Conservation (phyloP, 306 rosid species). For the Herpetospermum pedunculosum region DNA sequence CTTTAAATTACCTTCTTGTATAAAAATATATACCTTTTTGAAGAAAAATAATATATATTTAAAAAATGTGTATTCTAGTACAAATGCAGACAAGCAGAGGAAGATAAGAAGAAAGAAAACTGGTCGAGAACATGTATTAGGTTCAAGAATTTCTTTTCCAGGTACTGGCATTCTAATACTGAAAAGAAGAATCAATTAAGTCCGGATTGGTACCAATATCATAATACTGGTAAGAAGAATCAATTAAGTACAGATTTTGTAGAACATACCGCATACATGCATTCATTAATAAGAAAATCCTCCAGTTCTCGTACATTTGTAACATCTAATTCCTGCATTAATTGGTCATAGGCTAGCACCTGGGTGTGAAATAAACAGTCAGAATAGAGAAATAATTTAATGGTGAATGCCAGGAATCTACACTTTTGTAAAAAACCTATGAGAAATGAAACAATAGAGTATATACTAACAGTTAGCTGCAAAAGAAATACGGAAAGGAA, state of each 20-base stretch:
- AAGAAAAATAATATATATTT: background rate
- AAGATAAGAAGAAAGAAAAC: background rate
- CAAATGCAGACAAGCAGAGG: background rate
- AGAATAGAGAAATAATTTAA: slow-evolving; percentile 3
- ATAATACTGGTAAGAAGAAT: background rate
- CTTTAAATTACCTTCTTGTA: background rate
- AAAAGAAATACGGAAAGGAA: background rate
- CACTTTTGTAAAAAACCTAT: background rate
- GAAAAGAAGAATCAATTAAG: slow-evolving; percentile 6
- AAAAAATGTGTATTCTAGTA: background rate
- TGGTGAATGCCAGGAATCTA: background rate
- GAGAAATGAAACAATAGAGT: background rate
- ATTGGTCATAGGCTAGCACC: slow-evolving; percentile 80
- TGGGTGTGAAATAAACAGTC: slow-evolving; percentile 14
- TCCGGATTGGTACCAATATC: background rate
- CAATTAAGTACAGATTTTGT: slow-evolving; percentile 8
- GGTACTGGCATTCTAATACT: background rate
- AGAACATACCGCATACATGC: slow-evolving; percentile 89
- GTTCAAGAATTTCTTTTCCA: background rate
- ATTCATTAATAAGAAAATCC: slow-evolving; percentile 91
- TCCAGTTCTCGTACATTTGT: slow-evolving; percentile 79
- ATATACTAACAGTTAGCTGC: background rate
- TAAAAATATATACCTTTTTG: background rate
- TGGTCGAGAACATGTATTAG: background rate
- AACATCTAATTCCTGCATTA: slow-evolving; percentile 87